Conservation (phyloP, 352 stramenopile genomes). For the Phytopythium mirpurense region DNA sequence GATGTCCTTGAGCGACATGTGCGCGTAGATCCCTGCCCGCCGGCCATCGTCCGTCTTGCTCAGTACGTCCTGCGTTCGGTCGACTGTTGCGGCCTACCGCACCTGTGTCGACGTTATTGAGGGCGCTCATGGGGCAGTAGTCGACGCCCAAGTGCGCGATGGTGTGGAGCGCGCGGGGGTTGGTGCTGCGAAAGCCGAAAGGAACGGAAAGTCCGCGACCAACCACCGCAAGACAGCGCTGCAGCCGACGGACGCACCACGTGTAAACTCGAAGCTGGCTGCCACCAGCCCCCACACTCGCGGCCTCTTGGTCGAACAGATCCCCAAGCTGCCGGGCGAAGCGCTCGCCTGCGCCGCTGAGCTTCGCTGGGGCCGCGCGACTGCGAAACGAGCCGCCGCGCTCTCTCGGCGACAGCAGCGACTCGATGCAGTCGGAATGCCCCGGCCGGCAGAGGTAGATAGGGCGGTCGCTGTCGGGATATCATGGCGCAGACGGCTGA, state of each 20-base stretch:
- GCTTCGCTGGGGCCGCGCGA: slow-evolving; percentile 6
- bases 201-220: background rate
- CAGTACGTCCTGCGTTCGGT: background rate
- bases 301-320: slow-evolving; percentile 16
- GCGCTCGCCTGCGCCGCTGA: slow-evolving; percentile 13
- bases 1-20: slow-evolving; percentile 34
- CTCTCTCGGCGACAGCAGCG: slow-evolving; percentile 16
- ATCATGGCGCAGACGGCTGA: too few species aligned
- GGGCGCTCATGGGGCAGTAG: slow-evolving; percentile 33
- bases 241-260: slow-evolving; percentile 12
- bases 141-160: slow-evolving; percentile 31
- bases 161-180: slow-evolving; percentile 32
- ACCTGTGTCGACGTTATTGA: slow-evolving; percentile 41
- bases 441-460: slow-evolving; percentile 39
- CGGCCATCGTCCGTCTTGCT: background rate
- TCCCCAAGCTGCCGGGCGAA: slow-evolving; percentile 25
- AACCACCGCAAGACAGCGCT: background rate
- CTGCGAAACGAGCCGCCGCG: slow-evolving; percentile 6
- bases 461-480: slow-evolving; percentile 6
- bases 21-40: slow-evolving; percentile 26
- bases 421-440: slow-evolving; percentile 24
- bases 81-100: background rate
- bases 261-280: slow-evolving; percentile 26
- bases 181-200: slow-evolving; percentile 16
- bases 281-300: background rate